Base-by-base conservation (phyloP, 164 flowering plant species). In the Cinnamomum chago region DNA sequence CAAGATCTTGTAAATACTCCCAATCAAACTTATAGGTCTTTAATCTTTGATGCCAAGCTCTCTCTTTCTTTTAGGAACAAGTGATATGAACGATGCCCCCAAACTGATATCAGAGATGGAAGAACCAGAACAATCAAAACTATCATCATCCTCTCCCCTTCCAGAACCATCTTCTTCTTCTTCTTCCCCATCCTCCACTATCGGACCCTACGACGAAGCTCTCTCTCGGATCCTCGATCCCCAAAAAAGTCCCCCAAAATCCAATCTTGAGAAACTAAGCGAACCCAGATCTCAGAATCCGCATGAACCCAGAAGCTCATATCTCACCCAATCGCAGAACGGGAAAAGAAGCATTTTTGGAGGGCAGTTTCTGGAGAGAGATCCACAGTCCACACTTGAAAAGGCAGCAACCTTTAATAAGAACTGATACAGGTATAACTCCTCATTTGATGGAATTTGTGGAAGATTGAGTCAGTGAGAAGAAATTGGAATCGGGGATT, bases 281-380 rank as follows among this genome's bases (percentile, higher is more conserved):
- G 79, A 74, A 17, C 75, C 81, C 73, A 75, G 64, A 65, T 72
- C 58, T 20, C 69, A 67, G 47, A 30, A 17, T 28, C 50, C 35
- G 22, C 27, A 69, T 17, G 79, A 64, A 28, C 65, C 47, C 24
- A 80, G 76, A 71, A 84, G 68, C 33, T 66, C 79, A 23, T 68
- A 65, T 51, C 74, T 74, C 40, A 71, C 52, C 51, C 71, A 67
- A 33, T 72, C 78, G 83, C 82, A 79, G 28, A 77, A 78, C 58
- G 83, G 80, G 35, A 83, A 76, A 51, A 82, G 76, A 30, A 23
- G 51, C 5, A 51, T 33, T 55, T 72, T 60, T 33, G 58, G 55
- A 24, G 55, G 55, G 33, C 70, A n/a, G 28, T 35, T 60, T 67
- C n/a, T 5, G 3, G n/a, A 55, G n/a, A 20, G 20, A 55, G 60